Evolutionary conservation across 1,139 yeast species (phyloP), one percentile per base, ranked within the genome.

Genomic region (Suhomyces wounanorum): DNA sequence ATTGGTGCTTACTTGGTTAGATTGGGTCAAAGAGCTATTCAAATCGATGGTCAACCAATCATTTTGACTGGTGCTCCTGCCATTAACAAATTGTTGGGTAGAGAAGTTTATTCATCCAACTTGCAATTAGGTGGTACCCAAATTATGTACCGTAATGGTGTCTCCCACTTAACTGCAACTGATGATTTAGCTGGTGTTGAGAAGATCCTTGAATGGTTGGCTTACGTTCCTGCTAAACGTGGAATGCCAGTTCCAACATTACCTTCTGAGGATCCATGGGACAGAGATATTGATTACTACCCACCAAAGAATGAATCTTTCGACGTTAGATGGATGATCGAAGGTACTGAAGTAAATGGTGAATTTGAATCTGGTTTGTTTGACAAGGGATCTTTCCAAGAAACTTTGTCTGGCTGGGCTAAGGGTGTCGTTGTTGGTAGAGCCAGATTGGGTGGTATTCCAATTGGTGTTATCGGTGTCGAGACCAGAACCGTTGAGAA

Each of bases 51-150:
- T 46, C 98, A 94, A 75, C 99, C 99, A 53, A 91, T 94, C 62
- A 94, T 94, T 61, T 85, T 94, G 67, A 94, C 99, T 51, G 99
- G 99, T 80, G 99, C 99, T 53, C 97, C 97, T 52, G 98, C 99
- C 54, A 90, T 94, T 69, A 94, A 94, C 81, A 95, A 95, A 73
- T 78, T 95, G 61, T 79, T 94, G 59, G 99, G 99, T 64, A 86
- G 96, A 67, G 98, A 95, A 72, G 99, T 94, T 54, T 94, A 94
- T 73, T 85, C 97, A 46, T 91, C 97, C 36, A 94, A 94, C 78
- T 80, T 95, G 72, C 99, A 94, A 78, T 83, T 94, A 55, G 99
- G 99, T 77, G 99, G 99, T 72, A 94, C 99, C 50, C 98, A 94
- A 73, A 92, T 94, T 69, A 94, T 94, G 99, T 91, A 91, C 84